Percentiles rank a stretch among this genome's conserved stretches.
phyloP scores from a whole-genome alignment of 257 asterid species.

The Handroanthus guayacan region DNA sequence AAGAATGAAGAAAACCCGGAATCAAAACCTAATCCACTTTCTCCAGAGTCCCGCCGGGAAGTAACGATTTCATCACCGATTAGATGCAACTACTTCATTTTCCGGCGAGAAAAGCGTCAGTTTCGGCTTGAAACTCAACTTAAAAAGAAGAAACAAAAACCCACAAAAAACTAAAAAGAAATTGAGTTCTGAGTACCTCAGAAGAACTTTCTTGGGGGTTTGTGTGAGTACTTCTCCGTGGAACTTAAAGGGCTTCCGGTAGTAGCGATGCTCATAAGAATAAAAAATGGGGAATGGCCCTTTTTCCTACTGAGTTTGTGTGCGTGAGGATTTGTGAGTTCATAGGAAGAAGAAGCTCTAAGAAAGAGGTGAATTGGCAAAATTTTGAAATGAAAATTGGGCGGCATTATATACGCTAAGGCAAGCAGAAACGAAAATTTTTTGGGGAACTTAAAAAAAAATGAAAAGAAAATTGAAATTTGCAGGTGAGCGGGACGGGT shows the following conservation, averaged over 20 bases:
- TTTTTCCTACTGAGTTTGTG: neutral
- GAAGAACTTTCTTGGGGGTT: conserved; percentile 8
- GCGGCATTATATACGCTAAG: conserved; percentile 46
- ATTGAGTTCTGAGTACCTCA: conserved; percentile 25
- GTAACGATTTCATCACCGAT: neutral
- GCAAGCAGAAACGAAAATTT: neutral
- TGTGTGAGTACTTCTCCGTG: neutral
- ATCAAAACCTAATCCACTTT: neutral
- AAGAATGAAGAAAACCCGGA: conserved; percentile 1
- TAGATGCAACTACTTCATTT: conserved; percentile 11
- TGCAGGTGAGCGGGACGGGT: conserved; percentile 30
- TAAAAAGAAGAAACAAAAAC: neutral
- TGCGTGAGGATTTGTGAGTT: neutral
- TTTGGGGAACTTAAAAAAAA: conserved; percentile 21
- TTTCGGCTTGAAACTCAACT: conserved; percentile 12
- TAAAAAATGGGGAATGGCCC: conserved; percentile 20
- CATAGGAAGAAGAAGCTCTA: conserved; percentile 17
- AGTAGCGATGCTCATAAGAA: neutral
- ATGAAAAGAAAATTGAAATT: neutral
- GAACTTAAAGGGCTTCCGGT: conserved; percentile 4
- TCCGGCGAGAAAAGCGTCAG: neutral
- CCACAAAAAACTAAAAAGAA: neutral
- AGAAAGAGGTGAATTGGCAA: conserved; percentile 56
- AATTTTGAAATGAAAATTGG: conserved; percentile 41
- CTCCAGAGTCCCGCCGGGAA: neutral